Percentiles rank a stretch among this genome's conserved stretches.
Conservation (phyloP, 306 rosid species). For the Ochetophila trinervis region DNA sequence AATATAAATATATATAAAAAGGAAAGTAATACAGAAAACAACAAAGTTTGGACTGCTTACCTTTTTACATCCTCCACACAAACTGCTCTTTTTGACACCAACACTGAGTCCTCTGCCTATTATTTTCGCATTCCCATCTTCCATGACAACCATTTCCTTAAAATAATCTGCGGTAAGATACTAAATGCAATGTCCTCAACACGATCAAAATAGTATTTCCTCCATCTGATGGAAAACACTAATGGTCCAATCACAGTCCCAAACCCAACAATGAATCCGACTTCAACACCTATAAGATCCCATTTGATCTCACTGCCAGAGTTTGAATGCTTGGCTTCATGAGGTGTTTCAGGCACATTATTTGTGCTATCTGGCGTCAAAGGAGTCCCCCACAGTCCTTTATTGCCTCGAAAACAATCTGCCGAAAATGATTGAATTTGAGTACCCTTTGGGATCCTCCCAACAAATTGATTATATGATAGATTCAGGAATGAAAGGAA, state of each 20-base stretch:
- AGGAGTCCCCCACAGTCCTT: background rate
- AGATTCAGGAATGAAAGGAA: background rate
- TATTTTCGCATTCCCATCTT: background rate
- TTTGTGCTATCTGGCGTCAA: background rate
- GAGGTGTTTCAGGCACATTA: background rate
- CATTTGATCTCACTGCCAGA: background rate
- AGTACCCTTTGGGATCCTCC: background rate
- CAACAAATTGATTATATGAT: slow-evolving; percentile 1
- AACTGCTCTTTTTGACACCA: no score
- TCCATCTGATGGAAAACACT: slow-evolving; percentile 9
- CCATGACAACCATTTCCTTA: slow-evolving; percentile 5
- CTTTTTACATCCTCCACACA: no score
- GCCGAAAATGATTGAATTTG: slow-evolving; percentile 3
- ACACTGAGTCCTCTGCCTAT: background rate
- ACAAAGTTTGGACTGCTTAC: no score
- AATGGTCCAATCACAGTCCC: background rate
- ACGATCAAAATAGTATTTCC: slow-evolving; percentile 10
- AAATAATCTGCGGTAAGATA: background rate
- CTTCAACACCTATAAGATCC: background rate
- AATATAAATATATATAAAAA: no score
- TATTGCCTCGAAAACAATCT: background rate
- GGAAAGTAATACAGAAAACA: no score
- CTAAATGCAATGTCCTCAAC: slow-evolving; percentile 1
- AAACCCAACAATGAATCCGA: slow-evolving; percentile 10
- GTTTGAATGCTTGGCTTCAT: background rate